These are phyloP conservation scores for Crithidia expoeki DNA, from an alignment of 208 protist genomes.

Conservation along the genomic window DNA sequence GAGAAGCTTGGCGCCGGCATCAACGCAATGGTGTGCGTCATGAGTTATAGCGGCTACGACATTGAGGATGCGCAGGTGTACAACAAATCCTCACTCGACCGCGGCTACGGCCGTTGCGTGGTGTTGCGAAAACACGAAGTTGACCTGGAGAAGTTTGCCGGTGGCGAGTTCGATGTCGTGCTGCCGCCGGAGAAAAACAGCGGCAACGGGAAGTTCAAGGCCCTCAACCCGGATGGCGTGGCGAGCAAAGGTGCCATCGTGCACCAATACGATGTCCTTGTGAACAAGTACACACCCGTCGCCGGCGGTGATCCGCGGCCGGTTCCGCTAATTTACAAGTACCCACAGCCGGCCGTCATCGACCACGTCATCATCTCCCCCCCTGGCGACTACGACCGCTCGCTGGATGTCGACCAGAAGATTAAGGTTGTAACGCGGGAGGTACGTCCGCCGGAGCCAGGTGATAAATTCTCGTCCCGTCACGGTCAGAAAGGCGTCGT, in stretches of 20 bases:
- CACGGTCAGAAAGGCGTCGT: constrained; percentile 99
- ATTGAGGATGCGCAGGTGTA: constrained; percentile 99
- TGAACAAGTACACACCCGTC: constrained; percentile 94
- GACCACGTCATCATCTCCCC: constrained; percentile 95
- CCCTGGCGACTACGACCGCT: constrained; percentile 77
- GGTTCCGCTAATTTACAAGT: constrained; percentile 92
- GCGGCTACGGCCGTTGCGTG: constrained; percentile 97
- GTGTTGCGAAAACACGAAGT: constrained; percentile 91
- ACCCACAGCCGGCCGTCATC: constrained; percentile 88
- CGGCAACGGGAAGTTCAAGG: constrained; percentile 49
- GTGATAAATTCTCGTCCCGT: constrained; percentile 99
- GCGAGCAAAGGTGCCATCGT: constrained; percentile 89
- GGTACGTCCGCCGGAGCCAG: constrained; percentile 95
- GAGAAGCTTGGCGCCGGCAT: constrained; percentile 98
- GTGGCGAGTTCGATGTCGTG: constrained; percentile 73
- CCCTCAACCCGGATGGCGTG: constrained; percentile 96
- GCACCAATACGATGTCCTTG: constrained; percentile 89
- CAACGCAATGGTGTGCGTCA: constrained; percentile 99
- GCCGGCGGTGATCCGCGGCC: constrained; percentile 56
- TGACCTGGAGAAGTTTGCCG: constrained; percentile 65
- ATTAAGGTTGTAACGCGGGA: constrained; percentile 96
- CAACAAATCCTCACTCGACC: constrained; percentile 96
- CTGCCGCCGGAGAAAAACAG: constrained; percentile 73
- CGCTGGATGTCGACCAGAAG: constrained; percentile 90
- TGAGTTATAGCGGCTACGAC: constrained; percentile 99